Evolutionary conservation across 192 early-diverging fungal species (phyloP).

Genomic region (Coemansia sp.): DNA sequence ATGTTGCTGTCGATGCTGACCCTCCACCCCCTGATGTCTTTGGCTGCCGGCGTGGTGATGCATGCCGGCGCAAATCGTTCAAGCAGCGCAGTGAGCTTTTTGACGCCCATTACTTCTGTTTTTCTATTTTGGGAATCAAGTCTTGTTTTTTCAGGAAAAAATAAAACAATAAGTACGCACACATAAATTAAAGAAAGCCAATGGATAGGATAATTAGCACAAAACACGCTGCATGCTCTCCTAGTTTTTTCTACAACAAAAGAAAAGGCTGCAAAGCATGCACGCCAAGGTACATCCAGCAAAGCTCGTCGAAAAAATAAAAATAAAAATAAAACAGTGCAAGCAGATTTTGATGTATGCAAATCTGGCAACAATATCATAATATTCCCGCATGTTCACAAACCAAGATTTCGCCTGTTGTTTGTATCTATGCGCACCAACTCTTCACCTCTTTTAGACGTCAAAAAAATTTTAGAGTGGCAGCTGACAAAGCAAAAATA

Average conservation of each 20-base stretch:
- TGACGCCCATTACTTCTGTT: conserved; percentile 55
- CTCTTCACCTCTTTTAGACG: no score
- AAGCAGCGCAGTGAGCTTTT: conserved; percentile 57
- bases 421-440: no score
- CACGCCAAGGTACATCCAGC: not conserved
- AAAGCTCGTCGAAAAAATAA: no score
- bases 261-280: not conserved
- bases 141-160: not conserved
- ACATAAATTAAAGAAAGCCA: not conserved
- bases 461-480: not conserved
- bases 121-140: conserved; percentile 4
- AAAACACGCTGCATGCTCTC: no score
- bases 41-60: conserved; percentile 34
- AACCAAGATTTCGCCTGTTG: not conserved
- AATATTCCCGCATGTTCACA: not conserved
- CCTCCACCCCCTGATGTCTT: conserved; percentile 44
- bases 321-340: no score
- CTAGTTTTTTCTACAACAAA: not conserved
- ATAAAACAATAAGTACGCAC: not conserved
- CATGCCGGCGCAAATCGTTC: conserved; percentile 55
- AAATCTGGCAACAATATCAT: not conserved
- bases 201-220: not conserved
- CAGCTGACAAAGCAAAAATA: not conserved
- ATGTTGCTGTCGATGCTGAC: conserved; percentile 60
- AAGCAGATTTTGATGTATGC: not conserved